Evolutionary conservation across 805 yeast species (phyloP), one percentile per base, ranked within the genome.

Genomic region (Yamadazyma insecticola): DNA sequence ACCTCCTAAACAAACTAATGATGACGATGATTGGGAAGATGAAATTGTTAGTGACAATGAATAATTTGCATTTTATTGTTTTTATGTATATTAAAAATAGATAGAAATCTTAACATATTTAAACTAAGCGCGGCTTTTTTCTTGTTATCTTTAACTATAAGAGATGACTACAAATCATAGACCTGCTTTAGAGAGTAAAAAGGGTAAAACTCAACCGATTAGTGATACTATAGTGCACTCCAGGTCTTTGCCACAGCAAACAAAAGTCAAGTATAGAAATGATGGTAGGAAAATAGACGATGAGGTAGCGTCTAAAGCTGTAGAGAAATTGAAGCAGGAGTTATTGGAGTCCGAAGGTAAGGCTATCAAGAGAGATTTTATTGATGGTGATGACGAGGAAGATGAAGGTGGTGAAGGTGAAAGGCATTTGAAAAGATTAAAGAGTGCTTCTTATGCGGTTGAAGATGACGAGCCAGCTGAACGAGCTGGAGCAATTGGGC

Each of bases 1-100:
- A 30, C 71, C 69, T 11, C 53, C 48, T 39, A 53, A 47, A 50
- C 40, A 34, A 30, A 60, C 43, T 29, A 62, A 44, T 37, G 67
- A 54, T 37, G 66, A 58, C 44, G 74, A 58, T 37, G 80, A 74
- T 40, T 64, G 62, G 26, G 75, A 72, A 43, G 68, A 75, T 13
- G 40, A 40, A 17, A 32, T 35, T 7, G 40, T 29, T 13, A 10
- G 45, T 32, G 34, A 51, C 44, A 22, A 51, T 49, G 13, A 13
- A 14, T 17, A 8, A 6, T 17, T 18, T 13, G 34, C 33, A 9
- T 11, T 7, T n/a, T 24, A 15, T 24, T 24, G 27, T 24, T 8
- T n/a, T n/a, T n/a, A n/a, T n/a, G n/a, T n/a, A n/a, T n/a, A n/a
- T n/a, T n/a, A n/a, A n/a, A n/a, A n/a, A n/a, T n/a, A n/a, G n/a